These are phyloP conservation scores for Neophaeococcomyces mojaviensis DNA, from an alignment of 2,329 filamentous ascomycete species.

Conservation along the genomic window DNA sequence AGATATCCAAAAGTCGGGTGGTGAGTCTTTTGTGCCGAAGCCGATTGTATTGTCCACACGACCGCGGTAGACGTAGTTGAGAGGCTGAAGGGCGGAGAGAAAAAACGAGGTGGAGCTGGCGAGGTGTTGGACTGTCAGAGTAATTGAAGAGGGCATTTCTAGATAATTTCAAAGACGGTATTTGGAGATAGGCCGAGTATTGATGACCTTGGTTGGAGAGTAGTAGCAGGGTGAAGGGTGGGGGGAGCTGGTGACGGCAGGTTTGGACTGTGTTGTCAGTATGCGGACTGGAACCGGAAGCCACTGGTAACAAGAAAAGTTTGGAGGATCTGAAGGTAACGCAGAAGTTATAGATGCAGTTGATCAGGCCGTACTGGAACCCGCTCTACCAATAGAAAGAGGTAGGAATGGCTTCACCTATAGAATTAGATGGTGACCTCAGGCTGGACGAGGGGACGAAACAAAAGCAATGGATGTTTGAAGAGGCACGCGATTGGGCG, in stretches of 20 bases:
- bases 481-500: not conserved
- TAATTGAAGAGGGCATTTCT: constrained; percentile 56
- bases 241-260: not conserved
- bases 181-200: not conserved
- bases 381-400: not conserved
- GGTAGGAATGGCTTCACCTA: not conserved
- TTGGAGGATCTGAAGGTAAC: not conserved
- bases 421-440: no score
- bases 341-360: not conserved
- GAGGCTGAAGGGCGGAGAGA: constrained; percentile 66
- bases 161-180: not conserved
- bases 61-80: constrained; percentile 66
- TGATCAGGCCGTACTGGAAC: not conserved
- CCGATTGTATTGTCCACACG: constrained; percentile 54
- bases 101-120: constrained; percentile 78
- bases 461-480: not conserved
- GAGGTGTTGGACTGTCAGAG: constrained; percentile 66
- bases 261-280: not conserved
- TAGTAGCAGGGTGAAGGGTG: not conserved
- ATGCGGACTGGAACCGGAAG: not conserved
- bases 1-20: constrained; percentile 57
- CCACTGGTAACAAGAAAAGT: not conserved
- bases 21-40: constrained; percentile 42
- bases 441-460: not conserved
- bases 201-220: not conserved